Conservation (phyloP, 768 basidiomycete genomes). For the Albatrellus ellisii region DNA sequence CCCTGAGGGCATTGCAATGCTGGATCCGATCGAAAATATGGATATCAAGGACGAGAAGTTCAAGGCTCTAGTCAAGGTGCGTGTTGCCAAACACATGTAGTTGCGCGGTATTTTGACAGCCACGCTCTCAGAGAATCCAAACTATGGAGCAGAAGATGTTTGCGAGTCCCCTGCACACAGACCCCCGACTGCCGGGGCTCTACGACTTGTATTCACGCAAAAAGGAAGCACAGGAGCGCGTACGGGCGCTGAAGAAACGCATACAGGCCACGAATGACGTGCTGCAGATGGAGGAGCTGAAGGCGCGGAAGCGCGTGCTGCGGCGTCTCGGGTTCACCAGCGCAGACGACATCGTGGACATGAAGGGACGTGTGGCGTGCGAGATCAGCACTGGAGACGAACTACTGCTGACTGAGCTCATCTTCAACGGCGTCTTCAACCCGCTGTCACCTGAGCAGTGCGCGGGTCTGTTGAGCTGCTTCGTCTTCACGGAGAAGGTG, state of each 20-base stretch:
- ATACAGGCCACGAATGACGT: constrained; percentile 88
- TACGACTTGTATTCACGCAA: constrained; percentile 76
- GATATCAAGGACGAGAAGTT: constrained; percentile 93
- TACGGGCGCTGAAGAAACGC: constrained; percentile 70
- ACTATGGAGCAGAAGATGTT: constrained; percentile 80
- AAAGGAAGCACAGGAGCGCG: constrained; percentile 50
- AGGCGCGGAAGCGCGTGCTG: constrained; percentile 87
- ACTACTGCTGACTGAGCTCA: constrained; percentile 86
- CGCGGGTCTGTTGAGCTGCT: constrained; percentile 90
- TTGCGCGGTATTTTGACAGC: neutral
- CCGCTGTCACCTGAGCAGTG: constrained; percentile 80
- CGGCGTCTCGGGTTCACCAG: constrained; percentile 86
- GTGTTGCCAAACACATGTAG: constrained; percentile 2
- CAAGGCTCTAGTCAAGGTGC: constrained; percentile 69
- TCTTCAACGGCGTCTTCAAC: constrained; percentile 97
- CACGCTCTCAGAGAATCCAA: constrained; percentile 64
- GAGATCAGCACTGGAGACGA: constrained; percentile 98
- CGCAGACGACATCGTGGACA: constrained; percentile 84
- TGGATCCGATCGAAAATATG: constrained; percentile 94
- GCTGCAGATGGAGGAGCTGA: constrained; percentile 92
- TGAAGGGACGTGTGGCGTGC: constrained; percentile 97
- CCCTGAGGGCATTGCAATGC: constrained; percentile 71
- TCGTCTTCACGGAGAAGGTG: constrained; percentile 96
- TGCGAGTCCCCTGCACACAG: constrained; percentile 64
- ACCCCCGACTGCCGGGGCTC: constrained; percentile 64